Evolutionary conservation across 352 stramenopile genomes (phyloP).

Genomic region (Thalassiosira mediterranea): DNA sequence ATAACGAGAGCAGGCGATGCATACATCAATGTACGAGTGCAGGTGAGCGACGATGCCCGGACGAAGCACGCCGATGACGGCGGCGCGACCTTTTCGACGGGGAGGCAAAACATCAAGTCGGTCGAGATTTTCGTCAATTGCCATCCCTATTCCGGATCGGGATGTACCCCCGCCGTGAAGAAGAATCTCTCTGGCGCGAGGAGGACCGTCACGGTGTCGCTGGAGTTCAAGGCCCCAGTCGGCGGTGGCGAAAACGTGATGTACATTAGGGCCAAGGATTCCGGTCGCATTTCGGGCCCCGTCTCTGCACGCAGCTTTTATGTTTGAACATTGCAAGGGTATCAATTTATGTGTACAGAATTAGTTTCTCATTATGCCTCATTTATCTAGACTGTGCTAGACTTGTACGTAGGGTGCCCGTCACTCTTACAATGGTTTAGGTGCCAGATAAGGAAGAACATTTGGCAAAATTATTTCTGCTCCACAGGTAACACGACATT

Average conservation of each 20-base stretch:
- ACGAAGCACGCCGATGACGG: constrained; percentile 15
- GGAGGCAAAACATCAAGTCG: constrained; percentile 1
- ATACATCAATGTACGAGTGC: no score
- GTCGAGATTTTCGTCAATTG: constrained; percentile 18
- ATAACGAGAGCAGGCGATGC: no score
- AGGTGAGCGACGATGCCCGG: constrained; percentile 14
- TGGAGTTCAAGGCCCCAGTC: constrained; percentile 7
- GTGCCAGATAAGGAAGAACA: no score
- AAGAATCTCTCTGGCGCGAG: neutral
- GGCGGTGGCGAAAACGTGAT: constrained; percentile 3
- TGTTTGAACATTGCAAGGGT: no score
- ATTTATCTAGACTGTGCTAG: no score
- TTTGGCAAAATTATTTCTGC: no score
- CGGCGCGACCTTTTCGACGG: neutral
- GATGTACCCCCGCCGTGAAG: neutral
- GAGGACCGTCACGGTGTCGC: constrained; percentile 3
- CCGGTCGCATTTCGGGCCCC: neutral
- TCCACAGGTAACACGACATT: no score
- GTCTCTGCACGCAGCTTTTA: constrained; percentile 8
- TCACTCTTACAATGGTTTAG: no score
- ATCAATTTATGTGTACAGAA: no score
- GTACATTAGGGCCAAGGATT: constrained; percentile 20
- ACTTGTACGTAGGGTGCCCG: no score
- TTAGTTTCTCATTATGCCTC: no score
- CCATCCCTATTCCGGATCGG: constrained; percentile 1